phyloP scores from a whole-genome alignment of 2,329 filamentous ascomycete genomes.

The Rhytidhysteron rufulum region DNA sequence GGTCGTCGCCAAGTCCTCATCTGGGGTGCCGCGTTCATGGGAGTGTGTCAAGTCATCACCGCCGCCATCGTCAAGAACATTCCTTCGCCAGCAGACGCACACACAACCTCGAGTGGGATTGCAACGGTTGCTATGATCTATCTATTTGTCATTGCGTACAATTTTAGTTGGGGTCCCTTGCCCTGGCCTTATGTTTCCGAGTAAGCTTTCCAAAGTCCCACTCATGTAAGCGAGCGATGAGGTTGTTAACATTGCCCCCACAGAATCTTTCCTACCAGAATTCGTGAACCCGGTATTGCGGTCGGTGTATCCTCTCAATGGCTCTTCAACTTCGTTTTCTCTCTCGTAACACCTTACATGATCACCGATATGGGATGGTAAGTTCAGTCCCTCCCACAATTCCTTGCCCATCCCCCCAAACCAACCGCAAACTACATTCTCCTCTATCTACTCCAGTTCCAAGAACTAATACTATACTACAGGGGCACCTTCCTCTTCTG shows the following conservation, averaged over 20 bases:
- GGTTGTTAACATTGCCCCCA: neutral
- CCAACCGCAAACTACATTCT: too few relatives aligned
- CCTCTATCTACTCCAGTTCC: neutral
- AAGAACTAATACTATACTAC: neutral
- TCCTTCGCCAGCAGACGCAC: constrained; percentile 31
- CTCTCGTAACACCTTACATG: constrained; percentile 49
- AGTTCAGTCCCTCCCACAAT: neutral
- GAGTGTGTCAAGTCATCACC: constrained; percentile 29
- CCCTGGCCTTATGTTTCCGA: constrained; percentile 52
- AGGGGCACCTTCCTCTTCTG: constrained; percentile 41
- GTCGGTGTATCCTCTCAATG: constrained; percentile 50
- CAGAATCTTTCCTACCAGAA: constrained; percentile 48
- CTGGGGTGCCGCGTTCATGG: constrained; percentile 29
- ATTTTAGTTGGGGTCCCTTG: constrained; percentile 51
- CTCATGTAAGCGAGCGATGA: neutral
- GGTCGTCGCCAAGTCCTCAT: constrained; percentile 39
- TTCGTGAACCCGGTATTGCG: constrained; percentile 50
- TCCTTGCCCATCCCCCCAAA: neutral
- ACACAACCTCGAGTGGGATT: constrained; percentile 38
- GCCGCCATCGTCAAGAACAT: constrained; percentile 40
- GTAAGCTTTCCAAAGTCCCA: constrained; percentile 18
- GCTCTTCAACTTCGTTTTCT: constrained; percentile 51
- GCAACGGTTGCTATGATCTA: constrained; percentile 54
- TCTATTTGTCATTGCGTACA: constrained; percentile 52
- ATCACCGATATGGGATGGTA: constrained; percentile 46